Evolutionary conservation across 2,329 filamentous ascomycete genomes (phyloP), one percentile per base, ranked within the genome.

Genomic region (Hymenoscyphus albidus): DNA sequence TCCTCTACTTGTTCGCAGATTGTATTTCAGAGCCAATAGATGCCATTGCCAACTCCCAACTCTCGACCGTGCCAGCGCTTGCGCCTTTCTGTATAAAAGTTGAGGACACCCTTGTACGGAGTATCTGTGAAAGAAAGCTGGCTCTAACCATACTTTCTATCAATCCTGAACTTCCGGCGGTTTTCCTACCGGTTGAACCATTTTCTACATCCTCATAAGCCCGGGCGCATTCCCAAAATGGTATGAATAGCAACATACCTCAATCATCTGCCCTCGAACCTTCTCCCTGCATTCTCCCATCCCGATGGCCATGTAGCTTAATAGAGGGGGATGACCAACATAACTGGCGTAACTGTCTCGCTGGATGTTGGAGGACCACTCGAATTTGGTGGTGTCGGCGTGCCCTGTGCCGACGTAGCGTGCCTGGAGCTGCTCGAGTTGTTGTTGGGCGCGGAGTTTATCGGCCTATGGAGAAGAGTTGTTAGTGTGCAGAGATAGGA

Each of bases 361-460:
- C 76, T 93, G 86, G 75, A 98, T 94, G 80, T 98, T 99, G 66
- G 91, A 93, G 60, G 90, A 90, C 93, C 93, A 99, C 80, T 99
- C 95, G 88, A 95, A 95, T 78, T 92, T 96, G 32, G 93, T 96
- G 14, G 94, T 98, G 80, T 99, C 95, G 55, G 94, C 92, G 78
- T 97, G 93, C 31, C 95, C 95, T 3, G 95, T 98, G 71, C 95
- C 95, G 74, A 99, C 85, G 81, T 95, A 97, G 74, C 96, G 96
- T 74, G 93, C 89, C 80, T 99, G 95, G 18, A 98, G 90, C 69
- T 93, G 89, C 80, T 99, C 95, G 76, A 99, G 93, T 78, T 99
- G 95, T 79, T 99, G 95, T 73, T 97, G 92, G 10, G 92, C 95
- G 76, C 95, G 93, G 70, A 99, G 90, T 81, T 99, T 99, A 82